Evolutionary conservation across 1,284 basidiomycete genomes (phyloP), one percentile per base, ranked within the genome.

Genomic region (Gomphus bonarii): DNA sequence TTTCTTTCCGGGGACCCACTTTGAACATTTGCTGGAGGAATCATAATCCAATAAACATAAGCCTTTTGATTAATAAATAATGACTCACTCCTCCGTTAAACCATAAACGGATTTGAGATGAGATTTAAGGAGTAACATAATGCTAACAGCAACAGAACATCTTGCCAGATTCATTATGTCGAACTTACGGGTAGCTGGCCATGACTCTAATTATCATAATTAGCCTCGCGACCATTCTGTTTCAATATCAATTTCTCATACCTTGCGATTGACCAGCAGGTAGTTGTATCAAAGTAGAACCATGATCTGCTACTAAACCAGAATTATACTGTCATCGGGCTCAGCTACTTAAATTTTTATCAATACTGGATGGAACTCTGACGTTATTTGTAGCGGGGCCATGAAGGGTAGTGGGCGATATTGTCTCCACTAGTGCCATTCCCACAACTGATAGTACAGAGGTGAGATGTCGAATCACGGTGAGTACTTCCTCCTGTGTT

Each of bases 401-500:
- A 35, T 33, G 25, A 2, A 58, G 35, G 8, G 57, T 58, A 30
- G 59, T 50, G 16, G 59, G 53, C 11, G 64, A 9, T 8, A 58
- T 47, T 9, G 57, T 58, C 44, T 68, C 68, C 9, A 70, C 65
- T 1, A 95, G 71, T 63, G 94, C 91, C 73, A 87, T 84, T 22
- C 93, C 94, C 2, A 85, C 81, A 0, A 88, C 90, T 0, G 93
- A 94, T 40, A 98, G 73, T 10, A 91, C 78, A 11, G 78, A 76
- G 3, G 89, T 94, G 50, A 97, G 77, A 55, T 82, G 80, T 62
- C 87, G 87, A 64, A 97, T 80, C 18, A 98, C 84, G 0, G 85
- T 81, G 58, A 98, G 75, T 3, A 88, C 84, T 72, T 99, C 97
- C 68, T 99, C 97, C 65, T 88, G 84, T 0, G 89, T 88, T 73